Conservation (phyloP, 495 filamentous ascomycete genomes). For the Penicillium turbatum region DNA sequence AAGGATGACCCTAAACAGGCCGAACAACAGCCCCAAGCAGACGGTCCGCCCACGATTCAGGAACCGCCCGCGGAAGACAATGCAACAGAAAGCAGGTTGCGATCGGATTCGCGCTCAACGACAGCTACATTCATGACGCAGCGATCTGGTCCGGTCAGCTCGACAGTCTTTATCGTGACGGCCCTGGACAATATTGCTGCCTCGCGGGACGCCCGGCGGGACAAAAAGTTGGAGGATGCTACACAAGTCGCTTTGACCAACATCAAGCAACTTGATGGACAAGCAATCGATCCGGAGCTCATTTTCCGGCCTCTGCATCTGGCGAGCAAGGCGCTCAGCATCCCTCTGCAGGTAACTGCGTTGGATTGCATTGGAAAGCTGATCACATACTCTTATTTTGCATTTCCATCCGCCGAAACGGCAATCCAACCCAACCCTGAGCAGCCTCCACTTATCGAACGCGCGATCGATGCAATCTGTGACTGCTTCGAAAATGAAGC, state of each 20-base stretch:
- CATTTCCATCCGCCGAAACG: slow-evolving; percentile 57
- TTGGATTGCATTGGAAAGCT: slow-evolving; percentile 98
- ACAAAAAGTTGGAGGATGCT: slow-evolving; percentile 73
- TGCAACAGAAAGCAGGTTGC: slow-evolving; percentile 33
- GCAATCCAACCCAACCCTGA: slow-evolving; percentile 45
- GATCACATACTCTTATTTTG: slow-evolving; percentile 97
- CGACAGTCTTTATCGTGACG: slow-evolving; percentile 88
- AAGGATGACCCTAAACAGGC: slow-evolving; percentile 17
- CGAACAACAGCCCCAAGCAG: slow-evolving; percentile 10
- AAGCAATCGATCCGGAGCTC: slow-evolving; percentile 72
- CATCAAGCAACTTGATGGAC: slow-evolving; percentile 70
- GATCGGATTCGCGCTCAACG: slow-evolving; percentile 59
- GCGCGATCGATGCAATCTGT: slow-evolving; percentile 98
- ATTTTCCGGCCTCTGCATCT: slow-evolving; percentile 88
- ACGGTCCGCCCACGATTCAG: slow-evolving; percentile 22
- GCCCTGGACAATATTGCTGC: slow-evolving; percentile 85
- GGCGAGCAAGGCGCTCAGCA: slow-evolving; percentile 78
- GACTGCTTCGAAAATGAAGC: slow-evolving; percentile 97
- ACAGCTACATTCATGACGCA: slow-evolving; percentile 49
- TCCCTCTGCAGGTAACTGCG: slow-evolving; percentile 79
- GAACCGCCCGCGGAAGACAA: slow-evolving; percentile 27
- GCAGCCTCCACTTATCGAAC: slow-evolving; percentile 76
- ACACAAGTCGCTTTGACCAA: slow-evolving; percentile 75
- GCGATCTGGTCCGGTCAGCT: slow-evolving; percentile 67
- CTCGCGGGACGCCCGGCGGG: slow-evolving; percentile 79